phyloP scores from a whole-genome alignment of 139 green algal species.

The Chlamydomonas sphaeroides region DNA sequence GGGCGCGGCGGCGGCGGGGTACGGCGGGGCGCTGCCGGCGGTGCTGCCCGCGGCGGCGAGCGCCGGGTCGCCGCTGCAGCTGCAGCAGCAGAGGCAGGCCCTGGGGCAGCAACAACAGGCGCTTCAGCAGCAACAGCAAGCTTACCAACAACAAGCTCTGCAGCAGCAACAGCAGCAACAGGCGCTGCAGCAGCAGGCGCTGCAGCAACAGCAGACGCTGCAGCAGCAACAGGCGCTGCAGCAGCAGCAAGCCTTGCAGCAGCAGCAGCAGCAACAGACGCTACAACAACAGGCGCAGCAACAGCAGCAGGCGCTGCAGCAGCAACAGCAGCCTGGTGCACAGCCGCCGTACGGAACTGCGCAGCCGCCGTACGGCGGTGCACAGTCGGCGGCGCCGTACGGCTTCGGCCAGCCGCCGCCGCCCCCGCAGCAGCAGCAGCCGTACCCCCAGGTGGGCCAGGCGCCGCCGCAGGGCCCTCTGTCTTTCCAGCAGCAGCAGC shows the following conservation, averaged over 20 bases:
- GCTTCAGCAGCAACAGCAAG: background rate
- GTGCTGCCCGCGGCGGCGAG: background rate
- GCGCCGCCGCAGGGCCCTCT: too few relatives aligned
- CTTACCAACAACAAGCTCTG: background rate
- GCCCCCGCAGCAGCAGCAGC: background rate
- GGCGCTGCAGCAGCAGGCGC: background rate
- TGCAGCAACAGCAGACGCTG: background rate
- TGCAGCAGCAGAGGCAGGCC: background rate
- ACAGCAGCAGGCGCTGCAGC: background rate
- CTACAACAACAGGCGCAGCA: background rate
- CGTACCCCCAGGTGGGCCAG: background rate
- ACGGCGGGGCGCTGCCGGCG: background rate
- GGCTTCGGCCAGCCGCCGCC: background rate
- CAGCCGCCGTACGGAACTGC: too few relatives aligned
- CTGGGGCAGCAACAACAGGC: background rate
- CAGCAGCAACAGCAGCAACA: background rate
- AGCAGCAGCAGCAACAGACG: background rate
- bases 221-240: background rate
- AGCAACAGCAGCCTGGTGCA: background rate
- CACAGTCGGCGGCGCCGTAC: background rate
- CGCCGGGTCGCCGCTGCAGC: background rate
- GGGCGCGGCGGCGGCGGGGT: background rate
- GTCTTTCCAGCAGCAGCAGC: background rate
- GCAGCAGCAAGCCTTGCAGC: background rate
- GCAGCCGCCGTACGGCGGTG: background rate